Evolutionary conservation across 1,284 basidiomycete species (phyloP), one percentile per base, ranked within the genome.

Genomic region (Puccinia horiana): DNA sequence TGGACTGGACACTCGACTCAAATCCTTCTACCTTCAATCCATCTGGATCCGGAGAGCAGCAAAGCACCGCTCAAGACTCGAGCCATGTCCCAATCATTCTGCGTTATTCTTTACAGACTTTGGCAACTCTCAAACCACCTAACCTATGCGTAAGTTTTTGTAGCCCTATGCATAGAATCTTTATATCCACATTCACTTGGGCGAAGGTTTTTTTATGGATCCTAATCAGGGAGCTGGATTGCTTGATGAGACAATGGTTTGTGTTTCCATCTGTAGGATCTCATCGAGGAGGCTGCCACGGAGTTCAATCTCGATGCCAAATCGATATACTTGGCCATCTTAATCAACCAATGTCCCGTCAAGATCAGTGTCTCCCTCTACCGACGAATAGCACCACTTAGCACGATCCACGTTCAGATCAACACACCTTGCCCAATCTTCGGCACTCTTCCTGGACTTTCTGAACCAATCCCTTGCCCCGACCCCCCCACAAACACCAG

Each of bases 321-420:
- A 2, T 52, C 47, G 1, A 54, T 74, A 8, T 47, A 56, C 35
- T 20, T 74, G 26, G 52, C 72, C 49, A 56, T 74, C 8, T 37
- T 52, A 2, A 56, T 74, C 29, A 52, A 74, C 35, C 49, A 56
- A 32, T 40, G n/a, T 26, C 49, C 44, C 23, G 49, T 74, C 52
- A 74, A 56, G 32, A 74, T 74, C 49, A 74, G 72, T 74, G 16
- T n/a, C 9, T 54, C 72, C 4, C 49, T 74, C 6, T 74, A 74
- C 49, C 49, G 49, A 56, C 49, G 72, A 52, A 54, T 74, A 35
- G 72, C 72, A 56, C 72, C 72, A 23, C 72, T 74, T n/a, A 74
- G 72, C n/a, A 74, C 72, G 5, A 54, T 74, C 47, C 72, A 74
- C 32, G 72, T 74, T 23, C 47, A 74, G 44, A 32, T 74, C 2